These are phyloP conservation scores for Fusarium sacchari DNA, from an alignment of 2,329 filamentous ascomycete species.

Conservation along the genomic window DNA sequence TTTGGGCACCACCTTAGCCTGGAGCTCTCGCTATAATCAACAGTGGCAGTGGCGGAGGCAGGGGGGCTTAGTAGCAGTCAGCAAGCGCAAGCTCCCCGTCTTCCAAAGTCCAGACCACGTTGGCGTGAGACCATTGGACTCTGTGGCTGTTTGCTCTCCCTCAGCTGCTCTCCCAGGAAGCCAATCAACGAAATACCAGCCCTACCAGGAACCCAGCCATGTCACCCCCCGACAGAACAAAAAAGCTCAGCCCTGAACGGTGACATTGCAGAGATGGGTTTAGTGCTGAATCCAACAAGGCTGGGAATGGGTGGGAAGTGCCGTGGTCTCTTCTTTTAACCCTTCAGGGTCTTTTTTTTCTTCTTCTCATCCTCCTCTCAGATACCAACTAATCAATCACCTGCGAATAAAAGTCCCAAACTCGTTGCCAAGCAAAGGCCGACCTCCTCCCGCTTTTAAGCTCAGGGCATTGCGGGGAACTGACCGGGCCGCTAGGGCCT, in stretches of 20 bases:
- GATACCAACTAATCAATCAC: not conserved
- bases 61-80: constrained; percentile 16
- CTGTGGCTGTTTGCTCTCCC: constrained; percentile 22
- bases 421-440: not conserved
- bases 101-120: constrained; percentile 25
- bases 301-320: constrained; percentile 15
- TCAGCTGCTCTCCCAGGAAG: constrained; percentile 21
- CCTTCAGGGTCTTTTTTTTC: not conserved
- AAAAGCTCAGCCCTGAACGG: constrained; percentile 19
- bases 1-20: not conserved
- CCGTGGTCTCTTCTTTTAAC: constrained; percentile 3
- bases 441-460: constrained; percentile 3
- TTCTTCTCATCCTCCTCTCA: not conserved
- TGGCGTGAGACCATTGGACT: constrained; percentile 28
- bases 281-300: constrained; percentile 26
- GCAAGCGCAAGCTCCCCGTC: not conserved
- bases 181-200: constrained; percentile 32
- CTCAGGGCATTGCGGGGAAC: constrained; percentile 32
- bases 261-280: constrained; percentile 17
- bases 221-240: constrained; percentile 4
- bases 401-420: not conserved
- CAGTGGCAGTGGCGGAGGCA: constrained; percentile 14
- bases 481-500: constrained; percentile 31
- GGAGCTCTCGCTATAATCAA: not conserved
- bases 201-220: constrained; percentile 27